Base-by-base conservation (phyloP, 768 basidiomycete genomes). In the Tulasnella sp. region DNA sequence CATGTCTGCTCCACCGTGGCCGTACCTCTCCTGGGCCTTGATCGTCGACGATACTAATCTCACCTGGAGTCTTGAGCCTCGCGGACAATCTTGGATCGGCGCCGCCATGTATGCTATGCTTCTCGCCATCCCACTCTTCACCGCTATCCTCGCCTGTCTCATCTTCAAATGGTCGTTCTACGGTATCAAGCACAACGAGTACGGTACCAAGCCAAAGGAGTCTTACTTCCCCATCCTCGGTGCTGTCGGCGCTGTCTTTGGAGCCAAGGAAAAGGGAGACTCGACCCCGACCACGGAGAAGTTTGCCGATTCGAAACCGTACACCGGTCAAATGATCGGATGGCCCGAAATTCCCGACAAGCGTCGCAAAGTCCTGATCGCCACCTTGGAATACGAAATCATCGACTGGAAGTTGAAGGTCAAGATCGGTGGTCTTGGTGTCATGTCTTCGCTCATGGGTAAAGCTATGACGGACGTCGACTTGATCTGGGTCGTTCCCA, bases 391-490 rank as follows among this genome's bases (percentile, higher is more conserved):
- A 86, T 98, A 98, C 86, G 96, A 98, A 86, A 94, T 98, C 84
- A 92, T 98, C 84, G 96, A 97, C 84, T 98, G 96, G 96, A 97
- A 97, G 87, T 86, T 97, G 82, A 98, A 98, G 86, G 96, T 98
- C 88, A 97, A 97, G 89, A 97, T 97, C 82, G 96, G 96, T 87
- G 96, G 96, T 86, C 89, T 98, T 28, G 96, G 96, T 89, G 96
- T 97, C 87, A 98, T 98, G 96, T 97, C 96, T 3, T 93, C 93
- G 86, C 88, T 98, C 48, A 98, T 98, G 96, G 96, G 96, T 82
- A 98, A 97, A 86, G 96, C 96, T 7, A 98, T 98, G 96, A 94
- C 94, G 73, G 96, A 98, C 84, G 96, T 97, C 77, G 96, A 97
- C 85, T 88, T 98, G 72, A 88, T 98, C 80, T 98, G 96, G 96